Base-by-base conservation (phyloP, 106 monocot genomes). In the Xerophyta viscosa region DNA sequence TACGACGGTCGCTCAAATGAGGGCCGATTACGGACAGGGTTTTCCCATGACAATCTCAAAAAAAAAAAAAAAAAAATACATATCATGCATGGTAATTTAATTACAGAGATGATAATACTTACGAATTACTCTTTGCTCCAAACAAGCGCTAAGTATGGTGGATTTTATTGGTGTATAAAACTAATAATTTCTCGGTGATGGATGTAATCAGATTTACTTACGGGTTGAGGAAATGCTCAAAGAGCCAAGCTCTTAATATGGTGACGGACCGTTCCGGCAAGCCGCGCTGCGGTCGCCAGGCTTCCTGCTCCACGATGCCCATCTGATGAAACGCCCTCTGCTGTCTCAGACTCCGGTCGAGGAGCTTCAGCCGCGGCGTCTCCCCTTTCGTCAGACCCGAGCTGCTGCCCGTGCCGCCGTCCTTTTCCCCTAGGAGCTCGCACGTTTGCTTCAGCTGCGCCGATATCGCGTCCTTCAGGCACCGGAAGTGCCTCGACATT, bases 161-260 rank as follows among this genome's bases (percentile, higher is more conserved):
- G 5, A 33, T 6, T 33, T 33, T 6, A 33, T 33, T 33, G 11
- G 15, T 2, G 39, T 39, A n/a, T n/a, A 2, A 39, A 12, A 39
- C 33, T 39, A 39, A 39, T 39, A 39, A 2, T 39, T 8, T 8
- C 15, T 8, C 6, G 39, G 15, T 12, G 39, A 39, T 12, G 15
- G 1, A 39, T 12, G 15, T 12, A 39, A 7, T 6, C 11, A 5
- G 33, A 33, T 33, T n/a, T 33, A 63, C 89, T 27, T 88, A 96
- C 96, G 96, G 96, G 62, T 96, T 88, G 53, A 96, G 89, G 71
- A 96, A 96, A 69, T 96, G 96, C 68, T 96, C 89, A 24, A 96
- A 96, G 23, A 96, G 96, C 96, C 96, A 96, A 12, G 81, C 65
- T 15, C 96, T 48, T 25, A 96, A 43, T 27, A 89, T 70, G 46